These are phyloP conservation scores for Cetradonia linearis DNA, from an alignment of 495 filamentous ascomycete genomes.

Conservation along the genomic window DNA sequence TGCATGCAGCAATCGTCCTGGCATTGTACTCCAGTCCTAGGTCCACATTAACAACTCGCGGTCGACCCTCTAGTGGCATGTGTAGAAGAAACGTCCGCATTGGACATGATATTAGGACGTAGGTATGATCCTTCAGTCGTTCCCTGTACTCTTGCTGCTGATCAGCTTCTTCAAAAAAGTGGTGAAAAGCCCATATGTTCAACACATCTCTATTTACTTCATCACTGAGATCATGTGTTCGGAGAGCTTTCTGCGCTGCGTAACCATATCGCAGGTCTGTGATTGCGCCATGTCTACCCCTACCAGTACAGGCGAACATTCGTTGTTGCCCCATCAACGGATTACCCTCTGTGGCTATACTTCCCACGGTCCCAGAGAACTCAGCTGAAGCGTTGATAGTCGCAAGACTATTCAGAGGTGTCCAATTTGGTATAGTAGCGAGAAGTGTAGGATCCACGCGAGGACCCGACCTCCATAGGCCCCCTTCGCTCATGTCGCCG, in stretches of 20 bases:
- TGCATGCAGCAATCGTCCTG: slow-evolving; percentile 47
- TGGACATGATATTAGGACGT: slow-evolving; percentile 15
- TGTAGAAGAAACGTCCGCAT: slow-evolving; percentile 12
- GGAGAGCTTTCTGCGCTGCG: slow-evolving; percentile 45
- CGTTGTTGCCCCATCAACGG: slow-evolving; percentile 30
- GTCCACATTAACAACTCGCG: neutral
- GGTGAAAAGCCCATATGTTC: slow-evolving; percentile 36
- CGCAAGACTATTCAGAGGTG: slow-evolving; percentile 64
- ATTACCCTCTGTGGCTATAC: neutral
- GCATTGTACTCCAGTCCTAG: slow-evolving; percentile 39
- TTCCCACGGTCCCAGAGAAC: neutral
- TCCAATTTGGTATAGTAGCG: slow-evolving; percentile 70
- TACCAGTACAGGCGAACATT: slow-evolving; percentile 50
- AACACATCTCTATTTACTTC: slow-evolving; percentile 35
- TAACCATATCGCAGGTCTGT: slow-evolving; percentile 63
- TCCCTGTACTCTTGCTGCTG: neutral
- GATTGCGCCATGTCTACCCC: slow-evolving; percentile 49
- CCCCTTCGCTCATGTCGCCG: slow-evolving; percentile 73
- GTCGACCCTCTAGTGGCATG: neutral
- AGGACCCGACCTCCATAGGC: slow-evolving; percentile 58
- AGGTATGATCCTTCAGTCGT: slow-evolving; percentile 16
- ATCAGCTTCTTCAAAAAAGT: neutral
- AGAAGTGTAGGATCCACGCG: slow-evolving; percentile 36
- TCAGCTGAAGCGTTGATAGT: slow-evolving; percentile 28
- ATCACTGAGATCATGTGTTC: slow-evolving; percentile 37